Evolutionary conservation across 495 filamentous ascomycete species (phyloP), one percentile per base, ranked within the genome.

Genomic region (Podospora conica): DNA sequence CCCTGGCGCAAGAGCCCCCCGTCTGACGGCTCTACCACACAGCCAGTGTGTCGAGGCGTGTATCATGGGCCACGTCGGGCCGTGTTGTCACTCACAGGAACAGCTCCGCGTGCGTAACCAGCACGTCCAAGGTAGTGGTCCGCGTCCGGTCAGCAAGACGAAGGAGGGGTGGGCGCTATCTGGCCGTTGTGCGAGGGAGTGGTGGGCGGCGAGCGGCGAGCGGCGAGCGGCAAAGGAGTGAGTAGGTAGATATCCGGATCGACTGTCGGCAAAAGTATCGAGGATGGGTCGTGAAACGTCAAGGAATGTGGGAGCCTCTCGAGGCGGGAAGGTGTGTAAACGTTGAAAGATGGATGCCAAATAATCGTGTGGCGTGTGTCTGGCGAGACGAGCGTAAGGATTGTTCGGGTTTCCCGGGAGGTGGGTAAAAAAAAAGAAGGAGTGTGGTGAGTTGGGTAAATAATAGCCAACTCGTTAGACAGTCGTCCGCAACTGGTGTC

Each of bases 361-460:
- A 18, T 48, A 48, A n/a, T 31, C 11, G n/a, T 31, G 22, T n/a
- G 11, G 48, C 55, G 25, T 55, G 54, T 27, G 53, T 58, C 29
- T 27, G 25, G 53, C 57, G 62, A 68, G 68, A 63, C 62, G 66
- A 70, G 18, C 18, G 54, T 65, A 74, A 66, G 65, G 73, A 73
- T 48, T 64, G 67, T 65, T 67, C 21, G 59, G 55, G 57, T 53
- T 58, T 67, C 58, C 28, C 27, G 72, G 60, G 40, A 62, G 68
- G 48, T 59, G 66, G 62, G 20, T 48, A 53, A 48, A 21, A 29
- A 60, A 58, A 71, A 72, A 68, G 70, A 81, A 82, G 73, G 80
- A 82, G 72, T 67, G 80, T 79, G 65, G 63, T 77, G 78, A 78
- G 75, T 74, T 75, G 74, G 70, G 68, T 71, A 64, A 73, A 71